Evolutionary conservation across 352 stramenopile species (phyloP), one percentile per base, ranked within the genome.

Genomic region (Chrysophaeum taylorii): DNA sequence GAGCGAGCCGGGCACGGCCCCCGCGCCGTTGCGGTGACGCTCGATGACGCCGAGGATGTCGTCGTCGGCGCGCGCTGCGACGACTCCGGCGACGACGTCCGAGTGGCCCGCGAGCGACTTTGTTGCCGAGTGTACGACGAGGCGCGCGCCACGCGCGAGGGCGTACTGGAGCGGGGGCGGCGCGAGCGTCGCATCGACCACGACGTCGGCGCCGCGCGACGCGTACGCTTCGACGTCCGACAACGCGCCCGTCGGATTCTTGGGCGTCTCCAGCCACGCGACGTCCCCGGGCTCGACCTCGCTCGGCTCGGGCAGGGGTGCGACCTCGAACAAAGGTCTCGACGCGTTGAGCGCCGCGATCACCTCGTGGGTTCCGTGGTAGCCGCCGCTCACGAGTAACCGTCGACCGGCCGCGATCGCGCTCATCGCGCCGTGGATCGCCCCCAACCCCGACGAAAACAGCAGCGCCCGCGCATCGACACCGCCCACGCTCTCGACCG

Each of bases 171-270:
- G 75, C 36, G 91, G 85, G 14, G 87, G 87, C 36, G 86, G 91
- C 80, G 92, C 88, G 83, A 93, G 90, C 21, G 87, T 93, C 76
- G 91, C 92, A 78, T 94, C 88, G 27, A 94, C 84, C 29, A 85
- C 88, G 42, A 68, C 71, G 36, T 73, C 39, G 0, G 70, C 69
- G 9, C 45, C 80, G 27, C 77, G 77, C 35, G 80, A 73, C 0
- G 84, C 79, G n/a, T 94, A 79, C 23, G 71, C 77, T 45, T 77
- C 72, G 57, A 94, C 89, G 76, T 94, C 83, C 60, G 82, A 89
- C 45, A 95, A 82, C 67, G 84, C 82, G 77, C 91, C 83, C 82
- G 91, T 92, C 25, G 88, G 89, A 73, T 95, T 95, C 0, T 87
- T 92, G 12, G 89, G 88, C 33, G 81, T 90, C 78, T 95, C 89